Conservation (phyloP, 176 grass and related monocot genomes). For the Urochloa ruziziensis region DNA sequence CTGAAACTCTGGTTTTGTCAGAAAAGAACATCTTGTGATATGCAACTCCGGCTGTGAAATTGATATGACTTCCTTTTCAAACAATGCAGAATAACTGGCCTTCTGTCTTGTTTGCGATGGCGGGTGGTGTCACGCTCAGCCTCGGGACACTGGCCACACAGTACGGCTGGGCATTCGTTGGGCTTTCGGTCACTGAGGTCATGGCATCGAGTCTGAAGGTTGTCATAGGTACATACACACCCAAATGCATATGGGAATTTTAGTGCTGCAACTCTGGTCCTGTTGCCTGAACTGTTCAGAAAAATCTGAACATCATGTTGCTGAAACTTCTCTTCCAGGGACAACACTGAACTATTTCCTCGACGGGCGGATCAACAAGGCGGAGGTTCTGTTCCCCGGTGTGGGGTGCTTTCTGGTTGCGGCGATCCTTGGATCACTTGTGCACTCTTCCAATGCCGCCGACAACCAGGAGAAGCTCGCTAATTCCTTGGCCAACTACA, state of each 20-base stretch:
- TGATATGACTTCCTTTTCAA: no score
- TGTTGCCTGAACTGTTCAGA: background rate
- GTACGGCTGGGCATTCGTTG: conserved; percentile 90
- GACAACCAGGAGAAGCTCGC: conserved; percentile 86
- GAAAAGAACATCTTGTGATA: no score
- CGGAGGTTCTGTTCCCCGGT: conserved; percentile 86
- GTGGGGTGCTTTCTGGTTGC: conserved; percentile 86
- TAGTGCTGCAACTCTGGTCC: background rate
- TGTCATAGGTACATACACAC: conserved; percentile 60
- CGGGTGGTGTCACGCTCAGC: conserved; percentile 71
- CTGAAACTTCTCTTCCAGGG: conserved; percentile 31
- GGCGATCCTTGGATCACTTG: conserved; percentile 77
- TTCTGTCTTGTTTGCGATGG: conserved; percentile 74
- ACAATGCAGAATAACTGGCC: conserved; percentile 73
- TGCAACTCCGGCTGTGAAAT: no score
- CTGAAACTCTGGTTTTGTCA: no score
- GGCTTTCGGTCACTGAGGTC: conserved; percentile 84
- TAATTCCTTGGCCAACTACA: conserved; percentile 24
- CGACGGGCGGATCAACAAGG: conserved; percentile 81
- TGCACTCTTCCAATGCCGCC: conserved; percentile 86
- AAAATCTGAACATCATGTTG: background rate
- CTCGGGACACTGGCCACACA: conserved; percentile 91
- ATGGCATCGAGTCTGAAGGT: conserved; percentile 89
- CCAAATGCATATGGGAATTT: background rate
- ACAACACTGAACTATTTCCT: conserved; percentile 95